Percentiles rank a stretch among this genome's conserved stretches.
These are phyloP conservation scores for Rhinocladiella mackenziei DNA, from an alignment of 2,329 filamentous ascomycete genomes.

Conservation along the genomic window DNA sequence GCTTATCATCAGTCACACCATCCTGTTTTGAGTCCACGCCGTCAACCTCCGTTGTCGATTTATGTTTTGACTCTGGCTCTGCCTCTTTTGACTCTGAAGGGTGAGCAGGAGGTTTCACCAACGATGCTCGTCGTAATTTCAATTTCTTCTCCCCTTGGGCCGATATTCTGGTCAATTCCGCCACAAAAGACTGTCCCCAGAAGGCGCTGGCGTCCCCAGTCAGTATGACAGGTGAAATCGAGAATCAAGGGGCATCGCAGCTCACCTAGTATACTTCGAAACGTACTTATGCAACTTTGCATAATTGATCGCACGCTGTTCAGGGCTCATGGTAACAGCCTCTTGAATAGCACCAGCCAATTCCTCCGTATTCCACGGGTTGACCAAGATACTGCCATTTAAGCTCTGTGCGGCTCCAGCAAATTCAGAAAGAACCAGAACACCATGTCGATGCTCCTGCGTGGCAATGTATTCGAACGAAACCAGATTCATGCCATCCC, in stretches of 20 bases:
- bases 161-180: slow-evolving; percentile 66
- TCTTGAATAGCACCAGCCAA: slow-evolving; percentile 89
- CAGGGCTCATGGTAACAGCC: slow-evolving; percentile 91
- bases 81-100: slow-evolving; percentile 4
- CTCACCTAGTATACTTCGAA: slow-evolving; percentile 83
- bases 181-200: slow-evolving; percentile 93
- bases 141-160: slow-evolving; percentile 50
- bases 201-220: slow-evolving; percentile 62
- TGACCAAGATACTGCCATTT: slow-evolving; percentile 89
- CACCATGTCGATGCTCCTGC: slow-evolving; percentile 83
- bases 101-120: slow-evolving; percentile 13
- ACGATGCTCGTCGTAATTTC: slow-evolving; percentile 33
- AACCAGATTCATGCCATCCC: slow-evolving; percentile 98
- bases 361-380: slow-evolving; percentile 98
- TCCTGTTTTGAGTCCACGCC: no score
- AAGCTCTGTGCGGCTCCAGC: slow-evolving; percentile 91
- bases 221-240: slow-evolving; percentile 25
- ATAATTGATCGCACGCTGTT: slow-evolving; percentile 81
- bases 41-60: not conserved
- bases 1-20: no score
- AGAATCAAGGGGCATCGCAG: not conserved
- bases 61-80: not conserved
- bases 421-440: slow-evolving; percentile 94
- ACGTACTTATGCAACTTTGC: slow-evolving; percentile 91
- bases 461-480: slow-evolving; percentile 98